Percentiles rank a stretch among this genome's conserved stretches.
These are phyloP conservation scores for Venturia carpophila DNA, from an alignment of 2,329 filamentous ascomycete genomes.

Conservation along the genomic window DNA sequence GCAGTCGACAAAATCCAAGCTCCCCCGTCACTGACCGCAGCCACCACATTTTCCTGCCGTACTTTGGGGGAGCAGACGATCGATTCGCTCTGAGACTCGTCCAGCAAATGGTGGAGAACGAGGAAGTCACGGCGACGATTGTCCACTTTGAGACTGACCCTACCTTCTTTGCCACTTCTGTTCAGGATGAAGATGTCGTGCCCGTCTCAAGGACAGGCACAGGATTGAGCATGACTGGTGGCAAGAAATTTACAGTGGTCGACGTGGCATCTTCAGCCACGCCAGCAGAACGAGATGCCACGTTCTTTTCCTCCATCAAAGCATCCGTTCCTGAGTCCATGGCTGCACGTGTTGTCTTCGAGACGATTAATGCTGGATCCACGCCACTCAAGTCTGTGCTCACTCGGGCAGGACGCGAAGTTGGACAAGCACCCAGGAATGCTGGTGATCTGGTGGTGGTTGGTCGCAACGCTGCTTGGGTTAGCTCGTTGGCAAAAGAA, in stretches of 20 bases:
- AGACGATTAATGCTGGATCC: slow-evolving; percentile 34
- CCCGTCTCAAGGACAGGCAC: slow-evolving; percentile 19
- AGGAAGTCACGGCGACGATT: slow-evolving; percentile 70
- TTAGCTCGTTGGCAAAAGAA: slow-evolving; percentile 21
- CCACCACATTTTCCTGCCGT: slow-evolving; percentile 82
- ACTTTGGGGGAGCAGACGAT: slow-evolving; percentile 78
- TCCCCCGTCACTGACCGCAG: slow-evolving; percentile 55
- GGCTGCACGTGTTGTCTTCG: slow-evolving; percentile 51
- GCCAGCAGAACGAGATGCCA: slow-evolving; percentile 37
- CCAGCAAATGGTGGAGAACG: slow-evolving; percentile 74
- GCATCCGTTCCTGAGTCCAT: slow-evolving; percentile 48
- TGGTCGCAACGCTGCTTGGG: slow-evolving; percentile 41
- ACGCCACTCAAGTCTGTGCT: slow-evolving; percentile 42
- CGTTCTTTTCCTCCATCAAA: slow-evolving; percentile 51
- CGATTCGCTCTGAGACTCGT: slow-evolving; percentile 70
- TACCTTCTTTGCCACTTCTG: slow-evolving; percentile 19
- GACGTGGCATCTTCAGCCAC: slow-evolving; percentile 17
- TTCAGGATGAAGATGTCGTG: slow-evolving; percentile 17
- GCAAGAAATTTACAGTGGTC: slow-evolving; percentile 11
- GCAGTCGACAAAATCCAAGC: slow-evolving; percentile 27
- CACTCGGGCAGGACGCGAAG: slow-evolving; percentile 48
- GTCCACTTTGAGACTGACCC: slow-evolving; percentile 46
- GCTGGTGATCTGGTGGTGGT: slow-evolving; percentile 65
- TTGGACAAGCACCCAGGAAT: slow-evolving; percentile 55
- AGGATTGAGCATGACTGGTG: slow-evolving; percentile 1